Evolutionary conservation across 2,329 filamentous ascomycete genomes (phyloP), one percentile per base, ranked within the genome.

Genomic region (Monilinia fructigena): DNA sequence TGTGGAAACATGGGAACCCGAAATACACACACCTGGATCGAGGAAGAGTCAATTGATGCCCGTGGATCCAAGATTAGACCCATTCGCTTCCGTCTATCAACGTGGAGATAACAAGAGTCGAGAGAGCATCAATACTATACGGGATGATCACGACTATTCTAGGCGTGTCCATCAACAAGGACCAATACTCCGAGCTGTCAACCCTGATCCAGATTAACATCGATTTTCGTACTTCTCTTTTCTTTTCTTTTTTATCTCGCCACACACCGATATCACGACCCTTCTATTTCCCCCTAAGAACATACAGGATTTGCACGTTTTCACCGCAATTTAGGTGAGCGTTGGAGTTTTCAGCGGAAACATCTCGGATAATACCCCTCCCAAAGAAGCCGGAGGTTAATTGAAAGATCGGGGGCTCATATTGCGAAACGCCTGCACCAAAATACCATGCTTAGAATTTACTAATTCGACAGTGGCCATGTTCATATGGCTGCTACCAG

Each of bases 81-180:
- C 86, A 0, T 87, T 84, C 68, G 81, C 83, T 58, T 80, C 82
- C 47, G 78, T 87, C 16, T 89, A 88, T 74, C 78, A 79, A 54
- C 80, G 83, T 23, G 78, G 78, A 55, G 79, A 80, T 35, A 86
- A 82, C 71, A 83, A 83, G 74, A 88, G 86, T 71, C 82, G 82
- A 68, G 86, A 89, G 74, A 89, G 86, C 73, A 78, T 89, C 73
- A 85, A 85, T 70, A 88, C 86, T 1, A 77, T 89, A 6, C 83
- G 83, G 66, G 86, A 89, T 73, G 85, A 89, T 68, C 85, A 86
- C 67, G 86, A 89, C 70, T 89, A 89, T 73, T 88, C 86, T 50
- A 80, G 86, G 69, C 80, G 75, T 58, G 71, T 76, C 2, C 78
- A 81, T 54, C 81, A 82, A 12, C 79, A 83, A 72, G 70, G 69